A percentile compares a stretch with the other conserved stretches of the same genome.
Conservation (phyloP, 139 green algal species). For the Chlorella sp. region DNA sequence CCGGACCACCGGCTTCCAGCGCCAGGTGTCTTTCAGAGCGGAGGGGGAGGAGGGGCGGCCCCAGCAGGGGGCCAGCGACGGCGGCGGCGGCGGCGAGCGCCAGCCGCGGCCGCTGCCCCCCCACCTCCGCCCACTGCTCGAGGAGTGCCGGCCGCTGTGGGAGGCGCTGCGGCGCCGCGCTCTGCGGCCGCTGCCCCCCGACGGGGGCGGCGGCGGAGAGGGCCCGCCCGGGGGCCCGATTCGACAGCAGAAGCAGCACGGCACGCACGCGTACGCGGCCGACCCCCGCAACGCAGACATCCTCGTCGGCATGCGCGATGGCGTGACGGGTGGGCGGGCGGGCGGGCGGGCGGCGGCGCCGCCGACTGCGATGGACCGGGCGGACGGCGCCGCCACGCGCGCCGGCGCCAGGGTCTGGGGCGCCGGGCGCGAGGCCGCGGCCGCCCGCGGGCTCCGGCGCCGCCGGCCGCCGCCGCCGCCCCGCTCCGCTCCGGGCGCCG, state of each 20-base stretch:
- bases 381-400: no score
- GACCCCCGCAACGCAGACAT: conserved; percentile 70
- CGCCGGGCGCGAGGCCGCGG: no score
- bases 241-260: conserved; percentile 13
- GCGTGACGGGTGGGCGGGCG: conserved; percentile 33
- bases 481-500: no score
- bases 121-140: conserved; percentile 56
- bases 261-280: conserved; percentile 54
- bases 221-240: background rate
- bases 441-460: no score
- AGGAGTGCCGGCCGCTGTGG: conserved; percentile 67
- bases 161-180: conserved; percentile 48
- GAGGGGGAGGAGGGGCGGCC: no score
- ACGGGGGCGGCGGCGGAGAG: background rate
- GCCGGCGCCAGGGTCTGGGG: no score
- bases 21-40: no score
- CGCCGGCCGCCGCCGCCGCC: no score
- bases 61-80: no score
- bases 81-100: background rate
- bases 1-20: conserved; percentile 42
- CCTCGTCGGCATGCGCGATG: conserved; percentile 72
- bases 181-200: conserved; percentile 16
- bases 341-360: no score
- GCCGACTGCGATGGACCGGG: no score
- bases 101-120: conserved; percentile 37